Evolutionary conservation across 768 basidiomycete species (phyloP).

Genomic region (Leucogyrophana mollusca): DNA sequence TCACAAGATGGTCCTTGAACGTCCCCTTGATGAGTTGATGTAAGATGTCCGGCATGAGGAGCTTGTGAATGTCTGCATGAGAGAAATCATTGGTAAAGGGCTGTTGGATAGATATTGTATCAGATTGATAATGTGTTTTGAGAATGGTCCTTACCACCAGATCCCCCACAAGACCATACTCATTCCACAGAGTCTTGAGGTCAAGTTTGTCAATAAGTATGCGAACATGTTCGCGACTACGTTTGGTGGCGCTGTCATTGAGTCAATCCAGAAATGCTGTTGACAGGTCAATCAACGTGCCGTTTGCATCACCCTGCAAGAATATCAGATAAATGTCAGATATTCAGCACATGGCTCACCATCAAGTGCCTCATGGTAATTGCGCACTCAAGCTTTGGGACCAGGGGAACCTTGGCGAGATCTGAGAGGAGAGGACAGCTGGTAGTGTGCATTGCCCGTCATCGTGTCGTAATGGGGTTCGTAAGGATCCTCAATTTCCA

Average conservation of each 20-base stretch:
- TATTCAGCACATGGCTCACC: too few species aligned
- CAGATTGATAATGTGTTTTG: neutral
- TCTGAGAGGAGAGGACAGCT: too few species aligned
- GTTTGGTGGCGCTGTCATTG: conserved; percentile 1
- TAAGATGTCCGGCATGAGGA: conserved; percentile 14
- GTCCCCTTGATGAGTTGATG: conserved; percentile 13
- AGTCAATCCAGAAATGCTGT: conserved; percentile 2
- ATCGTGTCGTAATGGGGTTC: too few species aligned
- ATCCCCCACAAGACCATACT: conserved; percentile 30
- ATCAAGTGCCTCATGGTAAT: too few species aligned
- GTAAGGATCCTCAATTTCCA: too few species aligned
- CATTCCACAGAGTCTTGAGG: conserved; percentile 25
- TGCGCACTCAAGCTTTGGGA: too few species aligned
- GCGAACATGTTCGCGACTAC: conserved; percentile 19
- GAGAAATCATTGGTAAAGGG: conserved; percentile 6
- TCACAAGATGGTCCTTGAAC: conserved; percentile 15
- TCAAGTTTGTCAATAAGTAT: conserved; percentile 16
- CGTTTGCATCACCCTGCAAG: neutral
- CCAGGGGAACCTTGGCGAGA: too few species aligned
- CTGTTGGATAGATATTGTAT: neutral
- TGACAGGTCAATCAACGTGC: neutral
- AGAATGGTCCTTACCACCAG: conserved; percentile 25
- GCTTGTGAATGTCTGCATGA: conserved; percentile 4
- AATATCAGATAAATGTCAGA: too few species aligned
- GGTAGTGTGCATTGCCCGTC: too few species aligned